Evolutionary conservation across 345 rosid genomes (phyloP).

Genomic region (Dipteronia dyeriana): DNA sequence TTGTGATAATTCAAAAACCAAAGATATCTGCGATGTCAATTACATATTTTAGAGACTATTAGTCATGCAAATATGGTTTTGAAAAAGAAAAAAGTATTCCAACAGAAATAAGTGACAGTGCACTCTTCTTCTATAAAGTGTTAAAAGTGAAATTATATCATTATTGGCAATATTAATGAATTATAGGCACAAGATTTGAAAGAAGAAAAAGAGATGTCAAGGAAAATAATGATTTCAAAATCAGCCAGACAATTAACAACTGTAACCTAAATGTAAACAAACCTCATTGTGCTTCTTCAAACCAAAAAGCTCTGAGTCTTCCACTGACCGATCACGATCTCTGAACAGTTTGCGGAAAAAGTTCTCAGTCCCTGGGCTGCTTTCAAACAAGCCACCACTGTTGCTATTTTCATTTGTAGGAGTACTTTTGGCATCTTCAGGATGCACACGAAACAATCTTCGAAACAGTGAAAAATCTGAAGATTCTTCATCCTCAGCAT

Average conservation of each 20-base stretch:
- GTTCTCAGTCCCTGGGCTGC: constrained; percentile 94
- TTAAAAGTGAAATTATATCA: neutral
- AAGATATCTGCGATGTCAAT: neutral
- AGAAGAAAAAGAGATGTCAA: neutral
- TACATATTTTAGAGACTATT: neutral
- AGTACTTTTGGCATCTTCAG: constrained; percentile 70
- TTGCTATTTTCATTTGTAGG: constrained; percentile 56
- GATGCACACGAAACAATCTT: constrained; percentile 90
- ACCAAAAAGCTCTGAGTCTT: constrained; percentile 86
- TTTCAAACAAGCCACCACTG: constrained; percentile 60
- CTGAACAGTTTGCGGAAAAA: constrained; percentile 96
- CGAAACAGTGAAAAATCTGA: constrained; percentile 79
- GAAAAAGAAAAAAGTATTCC: neutral
- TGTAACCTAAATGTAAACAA: constrained; percentile 16
- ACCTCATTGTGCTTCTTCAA: constrained; percentile 88
- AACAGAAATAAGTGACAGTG: neutral
- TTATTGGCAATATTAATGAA: neutral
- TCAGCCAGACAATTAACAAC: neutral
- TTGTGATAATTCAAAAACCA: neutral
- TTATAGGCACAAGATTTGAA: neutral
- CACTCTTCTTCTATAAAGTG: neutral
- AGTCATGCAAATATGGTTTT: neutral
- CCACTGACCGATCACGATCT: constrained; percentile 92
- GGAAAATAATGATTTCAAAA: neutral
- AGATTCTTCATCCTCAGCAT: constrained; percentile 79